phyloP scores from a whole-genome alignment of 2,329 filamentous ascomycete species.

The Verruconis gallopava region DNA sequence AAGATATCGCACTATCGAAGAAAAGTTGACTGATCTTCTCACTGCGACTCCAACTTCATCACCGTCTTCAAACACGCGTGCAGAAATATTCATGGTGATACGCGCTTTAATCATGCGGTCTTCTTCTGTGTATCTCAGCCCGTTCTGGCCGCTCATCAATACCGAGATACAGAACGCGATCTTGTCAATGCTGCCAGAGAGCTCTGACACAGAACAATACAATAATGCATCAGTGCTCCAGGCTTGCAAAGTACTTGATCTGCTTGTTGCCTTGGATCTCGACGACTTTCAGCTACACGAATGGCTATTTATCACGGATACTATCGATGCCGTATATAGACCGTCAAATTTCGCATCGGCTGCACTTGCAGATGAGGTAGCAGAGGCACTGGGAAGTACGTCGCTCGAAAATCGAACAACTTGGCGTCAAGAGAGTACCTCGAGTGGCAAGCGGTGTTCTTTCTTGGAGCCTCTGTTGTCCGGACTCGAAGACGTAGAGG shows the following conservation, averaged over 20 bases:
- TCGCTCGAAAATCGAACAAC: constrained; percentile 17
- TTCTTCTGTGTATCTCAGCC: constrained; percentile 64
- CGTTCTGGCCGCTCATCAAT: constrained; percentile 83
- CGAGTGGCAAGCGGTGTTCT: constrained; percentile 14
- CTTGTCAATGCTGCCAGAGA: constrained; percentile 56
- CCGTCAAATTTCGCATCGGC: constrained; percentile 54
- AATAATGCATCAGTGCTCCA: constrained; percentile 68
- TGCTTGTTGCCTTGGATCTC: constrained; percentile 71
- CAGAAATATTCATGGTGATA: constrained; percentile 81
- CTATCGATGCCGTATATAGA: constrained; percentile 87
- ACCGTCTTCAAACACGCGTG: constrained; percentile 76
- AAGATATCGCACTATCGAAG: constrained; percentile 60
- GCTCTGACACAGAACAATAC: constrained; percentile 60
- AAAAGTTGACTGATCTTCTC: constrained; percentile 78
- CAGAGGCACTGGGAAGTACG: constrained; percentile 52
- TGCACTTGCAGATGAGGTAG: constrained; percentile 73
- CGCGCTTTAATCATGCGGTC: constrained; percentile 70
- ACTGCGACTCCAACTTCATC: constrained; percentile 76
- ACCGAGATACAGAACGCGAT: constrained; percentile 71
- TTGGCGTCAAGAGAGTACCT: constrained; percentile 18
- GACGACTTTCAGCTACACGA: constrained; percentile 98
- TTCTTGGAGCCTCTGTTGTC: constrained; percentile 31
- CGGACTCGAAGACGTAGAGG: constrained; percentile 14
- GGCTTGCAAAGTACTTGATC: constrained; percentile 84
- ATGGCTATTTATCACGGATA: constrained; percentile 96